phyloP scores from a whole-genome alignment of 177 flowering plant species.

The Vitis hybrid region DNA sequence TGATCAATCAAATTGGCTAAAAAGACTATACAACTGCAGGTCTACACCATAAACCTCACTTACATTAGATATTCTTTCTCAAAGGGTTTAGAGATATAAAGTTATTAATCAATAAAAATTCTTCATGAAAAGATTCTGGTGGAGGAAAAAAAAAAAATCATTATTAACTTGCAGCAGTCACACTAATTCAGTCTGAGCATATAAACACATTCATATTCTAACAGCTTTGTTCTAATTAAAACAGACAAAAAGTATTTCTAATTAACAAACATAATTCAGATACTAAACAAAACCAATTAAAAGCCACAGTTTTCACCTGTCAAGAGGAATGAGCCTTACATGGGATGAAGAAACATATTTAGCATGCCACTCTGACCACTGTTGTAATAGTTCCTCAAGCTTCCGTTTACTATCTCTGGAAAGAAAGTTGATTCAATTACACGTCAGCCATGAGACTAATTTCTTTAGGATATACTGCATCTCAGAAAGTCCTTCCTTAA shows the following conservation, averaged over 20 bases:
- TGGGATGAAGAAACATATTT: conserved; percentile 37
- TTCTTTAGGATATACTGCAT: background rate
- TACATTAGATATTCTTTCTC: no score
- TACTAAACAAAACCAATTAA: background rate
- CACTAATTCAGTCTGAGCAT: no score
- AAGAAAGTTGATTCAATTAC: conserved; percentile 4
- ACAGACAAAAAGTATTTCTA: background rate
- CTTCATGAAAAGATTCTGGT: no score
- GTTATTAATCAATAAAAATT: no score
- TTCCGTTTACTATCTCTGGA: conserved; percentile 76
- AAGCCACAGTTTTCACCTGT: background rate
- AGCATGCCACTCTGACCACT: conserved; percentile 96
- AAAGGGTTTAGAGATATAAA: no score
- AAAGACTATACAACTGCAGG: no score
- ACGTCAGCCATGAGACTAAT: background rate
- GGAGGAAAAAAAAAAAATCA: no score
- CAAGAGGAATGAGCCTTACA: conserved; percentile 36
- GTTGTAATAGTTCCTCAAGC: conserved; percentile 77
- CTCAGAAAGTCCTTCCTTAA: background rate
- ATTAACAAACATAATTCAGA: background rate
- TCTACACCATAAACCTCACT: no score
- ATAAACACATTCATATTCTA: no score
- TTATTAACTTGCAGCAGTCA: no score
- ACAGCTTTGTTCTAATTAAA: background rate
- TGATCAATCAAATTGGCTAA: no score